Evolutionary conservation across 805 yeast species (phyloP).

Genomic region (Candida khao-thaluensis): DNA sequence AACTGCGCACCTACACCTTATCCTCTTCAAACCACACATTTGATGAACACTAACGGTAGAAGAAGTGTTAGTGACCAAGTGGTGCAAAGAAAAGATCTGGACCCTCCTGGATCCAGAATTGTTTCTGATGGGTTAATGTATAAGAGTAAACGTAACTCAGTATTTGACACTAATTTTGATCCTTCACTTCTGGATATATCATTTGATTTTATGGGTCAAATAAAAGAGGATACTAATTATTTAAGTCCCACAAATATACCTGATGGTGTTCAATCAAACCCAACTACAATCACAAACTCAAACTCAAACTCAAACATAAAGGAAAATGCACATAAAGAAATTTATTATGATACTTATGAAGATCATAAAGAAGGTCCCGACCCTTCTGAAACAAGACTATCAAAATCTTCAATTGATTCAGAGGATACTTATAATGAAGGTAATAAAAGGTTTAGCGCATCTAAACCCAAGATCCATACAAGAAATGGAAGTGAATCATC

Average conservation of each 20-base stretch:
- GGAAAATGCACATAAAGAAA: background rate
- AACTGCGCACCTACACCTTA: too few species aligned
- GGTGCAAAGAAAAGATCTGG: background rate
- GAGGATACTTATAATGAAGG: background rate
- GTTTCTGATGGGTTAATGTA: conserved; percentile 16
- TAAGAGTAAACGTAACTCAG: conserved; percentile 12
- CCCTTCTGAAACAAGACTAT: background rate
- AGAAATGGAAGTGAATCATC: conserved; percentile 40
- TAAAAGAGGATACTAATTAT: background rate
- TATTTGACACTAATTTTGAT: conserved; percentile 18
- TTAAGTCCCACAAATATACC: too few species aligned
- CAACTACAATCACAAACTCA: too few species aligned
- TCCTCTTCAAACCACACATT: too few species aligned
- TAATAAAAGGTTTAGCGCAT: background rate
- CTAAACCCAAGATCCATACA: conserved; percentile 9
- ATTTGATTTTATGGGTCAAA: conserved; percentile 8
- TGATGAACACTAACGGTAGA: background rate
- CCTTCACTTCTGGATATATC: conserved; percentile 12
- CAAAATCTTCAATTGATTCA: background rate
- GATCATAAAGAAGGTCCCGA: background rate
- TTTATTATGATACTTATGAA: background rate
- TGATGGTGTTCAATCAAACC: too few species aligned
- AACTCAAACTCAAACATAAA: too few species aligned
- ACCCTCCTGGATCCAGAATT: conserved; percentile 4
- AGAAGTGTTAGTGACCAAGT: conserved; percentile 7